Base-by-base conservation (phyloP, 371 early-diverging fungal species). In the Batrachochytrium dendrobatidis region DNA sequence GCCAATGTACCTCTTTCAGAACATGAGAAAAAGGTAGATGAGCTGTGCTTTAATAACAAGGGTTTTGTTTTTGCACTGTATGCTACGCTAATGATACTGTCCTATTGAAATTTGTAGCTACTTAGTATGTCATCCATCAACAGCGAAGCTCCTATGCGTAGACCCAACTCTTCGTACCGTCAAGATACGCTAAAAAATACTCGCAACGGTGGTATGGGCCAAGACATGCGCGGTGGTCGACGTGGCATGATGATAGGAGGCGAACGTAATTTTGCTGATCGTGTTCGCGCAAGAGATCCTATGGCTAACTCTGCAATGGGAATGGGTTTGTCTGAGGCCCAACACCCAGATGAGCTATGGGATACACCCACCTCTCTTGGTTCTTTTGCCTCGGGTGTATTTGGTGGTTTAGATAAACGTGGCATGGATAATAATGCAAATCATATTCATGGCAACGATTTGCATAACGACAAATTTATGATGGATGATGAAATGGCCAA, bases 1-100 rank as follows among this genome's bases (percentile, higher is more conserved):
- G 77, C 77, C 12, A 72, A 71, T 52, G 48, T 69, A 5, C 72
- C 77, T 6, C 57, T 77, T 54, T 64, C 65, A 18, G 77, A 77
- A 15, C 32, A 56, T 17, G 77, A 77, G 62, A 71, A 69, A 64
- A 70, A 67, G 70, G 72, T 76, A 6, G 28, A 59, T 31, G 20
- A 17, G n/a, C 49, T 34, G 18, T 29, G n/a, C 12, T 15, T 17
- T 15, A 33, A 17, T 54, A 1, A 17, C 18, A n/a, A 24, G 12
- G 34, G 22, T 20, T 0, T 62, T 39, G 17, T 39, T 39, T 39
- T 39, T 39, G 43, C 17, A 18, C n/a, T n/a, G n/a, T n/a, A n/a
- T n/a, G n/a, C n/a, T n/a, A n/a, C n/a, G n/a, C n/a, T n/a, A n/a
- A n/a, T n/a, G n/a, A n/a, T n/a, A n/a, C n/a, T n/a, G n/a, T n/a